Conservation (phyloP, 495 filamentous ascomycete species). For the Alectoria sarmentosa region DNA sequence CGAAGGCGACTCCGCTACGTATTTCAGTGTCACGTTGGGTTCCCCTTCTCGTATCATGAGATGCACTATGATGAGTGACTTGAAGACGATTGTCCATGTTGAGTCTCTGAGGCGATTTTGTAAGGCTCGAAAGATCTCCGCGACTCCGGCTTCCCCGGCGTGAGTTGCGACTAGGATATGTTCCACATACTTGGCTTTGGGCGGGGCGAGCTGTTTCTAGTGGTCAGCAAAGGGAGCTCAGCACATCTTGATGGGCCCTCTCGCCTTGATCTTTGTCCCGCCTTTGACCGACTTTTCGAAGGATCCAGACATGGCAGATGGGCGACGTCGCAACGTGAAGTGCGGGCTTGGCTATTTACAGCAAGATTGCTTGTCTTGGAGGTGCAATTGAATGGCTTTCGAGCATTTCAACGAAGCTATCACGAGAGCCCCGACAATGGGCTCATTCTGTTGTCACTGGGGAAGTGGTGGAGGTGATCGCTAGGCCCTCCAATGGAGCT, state of each 20-base stretch:
- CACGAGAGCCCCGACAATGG: conserved; percentile 10
- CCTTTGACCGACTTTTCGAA: conserved; percentile 93
- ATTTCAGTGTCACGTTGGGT: conserved; percentile 77
- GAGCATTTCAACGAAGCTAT: conserved; percentile 1
- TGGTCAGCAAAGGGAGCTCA: conserved; percentile 17
- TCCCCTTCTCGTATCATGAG: conserved; percentile 97
- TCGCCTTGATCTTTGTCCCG: conserved; percentile 88
- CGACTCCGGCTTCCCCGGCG: conserved; percentile 89
- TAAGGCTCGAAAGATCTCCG: conserved; percentile 88
- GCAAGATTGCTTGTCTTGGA: neutral
- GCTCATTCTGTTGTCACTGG: conserved; percentile 9
- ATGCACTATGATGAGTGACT: conserved; percentile 89
- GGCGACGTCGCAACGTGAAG: conserved; percentile 6
- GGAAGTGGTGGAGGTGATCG: neutral
- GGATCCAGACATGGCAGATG: conserved; percentile 57
- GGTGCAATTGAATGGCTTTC: neutral
- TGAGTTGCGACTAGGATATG: conserved; percentile 95
- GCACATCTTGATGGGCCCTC: conserved; percentile 17
- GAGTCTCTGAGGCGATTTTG: conserved; percentile 85
- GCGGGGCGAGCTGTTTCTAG: conserved; percentile 68
- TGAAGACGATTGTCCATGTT: conserved; percentile 97
- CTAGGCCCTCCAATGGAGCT: neutral
- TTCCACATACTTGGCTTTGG: conserved; percentile 99
- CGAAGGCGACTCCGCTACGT: conserved; percentile 74
- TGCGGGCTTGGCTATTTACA: neutral